phyloP scores from a whole-genome alignment of 1,139 yeast species.

The Magnusiomyces fungicola region DNA sequence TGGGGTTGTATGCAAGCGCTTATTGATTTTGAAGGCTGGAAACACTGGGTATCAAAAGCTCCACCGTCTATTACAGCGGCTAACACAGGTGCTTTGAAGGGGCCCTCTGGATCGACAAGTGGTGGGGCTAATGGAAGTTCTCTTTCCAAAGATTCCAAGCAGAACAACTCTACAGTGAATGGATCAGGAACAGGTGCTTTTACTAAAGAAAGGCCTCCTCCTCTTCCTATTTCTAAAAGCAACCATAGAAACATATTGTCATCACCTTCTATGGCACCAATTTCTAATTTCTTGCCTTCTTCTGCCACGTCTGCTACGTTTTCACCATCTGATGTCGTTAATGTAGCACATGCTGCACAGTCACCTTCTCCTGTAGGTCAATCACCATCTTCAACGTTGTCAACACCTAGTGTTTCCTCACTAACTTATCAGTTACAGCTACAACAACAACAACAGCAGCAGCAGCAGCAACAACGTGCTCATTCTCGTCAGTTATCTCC shows the following conservation, averaged over 20 bases:
- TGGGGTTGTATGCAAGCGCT: conserved; percentile 95
- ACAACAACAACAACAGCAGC: too few species aligned
- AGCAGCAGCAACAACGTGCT: too few species aligned
- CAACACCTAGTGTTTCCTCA: too few species aligned
- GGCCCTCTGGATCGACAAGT: neutral
- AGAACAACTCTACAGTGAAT: neutral
- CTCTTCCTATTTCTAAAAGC: neutral
- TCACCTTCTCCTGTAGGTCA: too few species aligned
- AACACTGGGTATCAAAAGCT: conserved; percentile 56
- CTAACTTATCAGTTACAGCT: too few species aligned
- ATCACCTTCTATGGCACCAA: neutral
- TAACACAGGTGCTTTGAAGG: neutral
- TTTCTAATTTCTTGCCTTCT: too few species aligned
- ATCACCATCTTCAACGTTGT: too few species aligned
- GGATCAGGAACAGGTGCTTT: neutral
- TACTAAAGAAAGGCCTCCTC: neutral
- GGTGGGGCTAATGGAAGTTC: neutral
- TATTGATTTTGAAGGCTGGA: conserved; percentile 95
- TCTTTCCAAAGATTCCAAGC: neutral
- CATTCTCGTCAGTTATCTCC: too few species aligned
- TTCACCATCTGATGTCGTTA: too few species aligned
- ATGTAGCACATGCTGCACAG: too few species aligned
- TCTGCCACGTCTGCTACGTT: too few species aligned
- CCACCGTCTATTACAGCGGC: conserved; percentile 19
- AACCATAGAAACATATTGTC: neutral